These are phyloP conservation scores for Sporothrix dimorphospora DNA, from an alignment of 2,329 filamentous ascomycete genomes.

Conservation along the genomic window DNA sequence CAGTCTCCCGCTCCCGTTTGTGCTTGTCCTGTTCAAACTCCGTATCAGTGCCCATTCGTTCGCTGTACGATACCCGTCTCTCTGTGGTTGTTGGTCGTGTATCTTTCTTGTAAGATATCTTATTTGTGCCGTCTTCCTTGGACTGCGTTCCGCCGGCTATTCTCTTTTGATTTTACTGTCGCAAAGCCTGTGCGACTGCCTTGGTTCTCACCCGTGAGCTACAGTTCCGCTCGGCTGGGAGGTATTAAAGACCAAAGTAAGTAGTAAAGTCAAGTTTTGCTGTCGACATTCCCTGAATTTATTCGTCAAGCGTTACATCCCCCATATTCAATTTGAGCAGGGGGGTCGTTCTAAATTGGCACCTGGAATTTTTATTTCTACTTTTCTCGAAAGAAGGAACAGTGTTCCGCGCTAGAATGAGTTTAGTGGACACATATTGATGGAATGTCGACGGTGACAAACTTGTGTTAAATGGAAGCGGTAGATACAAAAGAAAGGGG, in stretches of 20 bases:
- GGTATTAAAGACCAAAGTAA: no score
- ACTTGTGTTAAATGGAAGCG: not conserved
- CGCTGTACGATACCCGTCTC: not conserved
- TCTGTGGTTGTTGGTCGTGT: not conserved
- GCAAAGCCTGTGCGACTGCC: not conserved
- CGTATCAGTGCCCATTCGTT: not conserved
- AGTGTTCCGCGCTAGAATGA: constrained; percentile 4
- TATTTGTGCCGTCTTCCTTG: constrained; percentile 5
- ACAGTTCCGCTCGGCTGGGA: constrained; percentile 8
- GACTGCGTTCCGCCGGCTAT: constrained; percentile 6
- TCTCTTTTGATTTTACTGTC: not conserved
- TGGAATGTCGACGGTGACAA: not conserved
- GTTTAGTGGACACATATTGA: constrained; percentile 2
- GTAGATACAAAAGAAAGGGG: not conserved
- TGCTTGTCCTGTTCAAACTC: no score
- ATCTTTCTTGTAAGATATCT: not conserved
- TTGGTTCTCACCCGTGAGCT: not conserved
- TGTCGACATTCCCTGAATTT: constrained; percentile 14
- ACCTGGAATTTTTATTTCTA: not conserved
- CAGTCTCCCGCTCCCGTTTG: not conserved
- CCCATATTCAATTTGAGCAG: constrained; percentile 4
- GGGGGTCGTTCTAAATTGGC: constrained; percentile 3
- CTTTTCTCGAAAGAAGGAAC: not conserved
- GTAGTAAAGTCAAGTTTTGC: not conserved
- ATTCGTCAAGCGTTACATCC: constrained; percentile 16